A percentile compares a stretch with the other conserved stretches of the same genome.
phyloP scores from a whole-genome alignment of 306 rosid species.

The Oxytropis ochrocephala region DNA sequence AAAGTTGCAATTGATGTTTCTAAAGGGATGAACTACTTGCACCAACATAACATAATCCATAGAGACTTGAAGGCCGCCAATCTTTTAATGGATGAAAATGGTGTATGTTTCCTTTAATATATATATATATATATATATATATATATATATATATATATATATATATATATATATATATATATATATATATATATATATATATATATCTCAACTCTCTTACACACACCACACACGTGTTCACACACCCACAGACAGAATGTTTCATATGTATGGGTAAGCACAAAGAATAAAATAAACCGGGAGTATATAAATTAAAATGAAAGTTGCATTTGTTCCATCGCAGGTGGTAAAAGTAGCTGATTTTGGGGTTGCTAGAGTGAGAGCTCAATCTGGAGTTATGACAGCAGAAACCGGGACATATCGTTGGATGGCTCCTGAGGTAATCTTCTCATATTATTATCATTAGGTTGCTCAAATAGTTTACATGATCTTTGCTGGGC shows the following conservation, averaged over 20 bases:
- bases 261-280: neutral
- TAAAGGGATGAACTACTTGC: slow-evolving; percentile 98
- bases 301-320: neutral
- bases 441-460: slow-evolving; percentile 14
- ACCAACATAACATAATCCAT: slow-evolving; percentile 88
- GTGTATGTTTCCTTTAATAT: slow-evolving; percentile 37
- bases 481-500: slow-evolving; percentile 9
- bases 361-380: slow-evolving; percentile 98
- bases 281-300: neutral
- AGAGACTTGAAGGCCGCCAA: slow-evolving; percentile 96
- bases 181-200: no score
- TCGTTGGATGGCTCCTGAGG: slow-evolving; percentile 99
- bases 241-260: neutral
- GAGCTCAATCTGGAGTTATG: slow-evolving; percentile 93
- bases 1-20: slow-evolving; percentile 87
- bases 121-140: neutral
- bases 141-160: no score
- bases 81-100: slow-evolving; percentile 96
- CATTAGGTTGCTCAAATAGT: slow-evolving; percentile 18
- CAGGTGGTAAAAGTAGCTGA: slow-evolving; percentile 98
- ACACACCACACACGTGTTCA: neutral
- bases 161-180: neutral
- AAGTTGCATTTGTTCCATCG: slow-evolving; percentile 12
- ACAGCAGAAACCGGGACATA: slow-evolving; percentile 99
- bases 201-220: neutral